Percentiles rank a stretch among this genome's conserved stretches.
These are phyloP conservation scores for Marasmius sp. DNA, from an alignment of 1,284 basidiomycete genomes.

Conservation along the genomic window DNA sequence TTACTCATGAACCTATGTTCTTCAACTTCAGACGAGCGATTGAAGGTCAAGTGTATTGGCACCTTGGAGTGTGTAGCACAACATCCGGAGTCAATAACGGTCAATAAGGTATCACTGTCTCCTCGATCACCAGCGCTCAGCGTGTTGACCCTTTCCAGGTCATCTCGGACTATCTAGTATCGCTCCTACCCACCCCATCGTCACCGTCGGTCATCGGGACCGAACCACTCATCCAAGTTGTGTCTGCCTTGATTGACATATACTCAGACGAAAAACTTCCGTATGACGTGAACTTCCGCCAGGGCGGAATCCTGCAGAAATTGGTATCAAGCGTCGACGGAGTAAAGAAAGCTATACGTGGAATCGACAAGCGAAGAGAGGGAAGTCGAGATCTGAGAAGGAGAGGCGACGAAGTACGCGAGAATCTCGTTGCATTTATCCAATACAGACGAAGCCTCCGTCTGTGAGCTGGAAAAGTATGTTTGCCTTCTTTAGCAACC, in stretches of 20 bases:
- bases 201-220: conserved; percentile 44
- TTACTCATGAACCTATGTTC: conserved; percentile 70
- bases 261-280: conserved; percentile 88
- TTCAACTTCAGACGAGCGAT: conserved; percentile 48
- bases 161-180: conserved; percentile 70
- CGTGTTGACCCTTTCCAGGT: conserved; percentile 38
- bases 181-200: conserved; percentile 44
- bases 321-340: conserved; percentile 57
- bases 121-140: conserved; percentile 2
- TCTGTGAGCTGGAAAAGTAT: conserved; percentile 26
- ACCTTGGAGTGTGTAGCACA: conserved; percentile 82
- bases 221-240: conserved; percentile 79
- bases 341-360: conserved; percentile 58
- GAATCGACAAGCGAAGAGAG: conserved; percentile 56
- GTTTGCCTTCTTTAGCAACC: no score
- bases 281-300: conserved; percentile 83
- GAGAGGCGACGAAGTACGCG: conserved; percentile 72
- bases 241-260: conserved; percentile 90
- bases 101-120: conserved; percentile 59
- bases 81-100: conserved; percentile 59
- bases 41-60: conserved; percentile 79
- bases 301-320: conserved; percentile 51
- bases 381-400: conserved; percentile 55
- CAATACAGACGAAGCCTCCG: conserved; percentile 72
- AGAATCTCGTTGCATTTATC: conserved; percentile 89